Evolutionary conservation across 169 alveolate genomes (phyloP).

Genomic region (Plasmodium sp.): DNA sequence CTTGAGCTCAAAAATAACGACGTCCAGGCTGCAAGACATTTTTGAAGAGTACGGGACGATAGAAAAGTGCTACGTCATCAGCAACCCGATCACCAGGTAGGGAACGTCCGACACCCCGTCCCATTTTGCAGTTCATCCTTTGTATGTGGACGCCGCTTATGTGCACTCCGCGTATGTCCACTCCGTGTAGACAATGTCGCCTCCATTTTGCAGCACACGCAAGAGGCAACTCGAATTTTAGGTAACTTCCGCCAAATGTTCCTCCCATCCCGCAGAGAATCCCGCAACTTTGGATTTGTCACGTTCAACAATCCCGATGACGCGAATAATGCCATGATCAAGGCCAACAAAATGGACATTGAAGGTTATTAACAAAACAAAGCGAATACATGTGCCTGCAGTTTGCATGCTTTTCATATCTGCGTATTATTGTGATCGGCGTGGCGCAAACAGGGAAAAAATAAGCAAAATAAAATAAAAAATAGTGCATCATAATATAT

Average conservation of each 20-base stretch:
- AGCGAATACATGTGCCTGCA: neutral
- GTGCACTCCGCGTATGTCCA: too few species aligned
- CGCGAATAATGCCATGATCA: slow-evolving; percentile 61
- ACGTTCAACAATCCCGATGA: slow-evolving; percentile 50
- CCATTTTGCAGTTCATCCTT: neutral
- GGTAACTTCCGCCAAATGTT: neutral
- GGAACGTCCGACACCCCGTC: neutral
- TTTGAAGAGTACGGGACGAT: slow-evolving; percentile 67
- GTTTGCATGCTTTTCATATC: neutral
- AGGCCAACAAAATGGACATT: slow-evolving; percentile 67
- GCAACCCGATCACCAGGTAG: slow-evolving; percentile 73
- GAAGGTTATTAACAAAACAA: slow-evolving; percentile 60
- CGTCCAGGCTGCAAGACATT: slow-evolving; percentile 54
- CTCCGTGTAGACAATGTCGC: neutral
- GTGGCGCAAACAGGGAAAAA: neutral
- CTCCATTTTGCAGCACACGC: neutral
- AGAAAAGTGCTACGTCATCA: slow-evolving; percentile 69
- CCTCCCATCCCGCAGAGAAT: slow-evolving; percentile 30
- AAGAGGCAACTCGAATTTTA: neutral
- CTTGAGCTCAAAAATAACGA: slow-evolving; percentile 72
- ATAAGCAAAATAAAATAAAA: neutral
- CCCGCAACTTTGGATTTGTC: slow-evolving; percentile 73
- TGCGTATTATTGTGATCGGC: neutral
- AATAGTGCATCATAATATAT: neutral
- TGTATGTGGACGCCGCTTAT: neutral